Evolutionary conservation across 2,329 filamentous ascomycete genomes (phyloP).

Genomic region (Tolypocladium sp.): DNA sequence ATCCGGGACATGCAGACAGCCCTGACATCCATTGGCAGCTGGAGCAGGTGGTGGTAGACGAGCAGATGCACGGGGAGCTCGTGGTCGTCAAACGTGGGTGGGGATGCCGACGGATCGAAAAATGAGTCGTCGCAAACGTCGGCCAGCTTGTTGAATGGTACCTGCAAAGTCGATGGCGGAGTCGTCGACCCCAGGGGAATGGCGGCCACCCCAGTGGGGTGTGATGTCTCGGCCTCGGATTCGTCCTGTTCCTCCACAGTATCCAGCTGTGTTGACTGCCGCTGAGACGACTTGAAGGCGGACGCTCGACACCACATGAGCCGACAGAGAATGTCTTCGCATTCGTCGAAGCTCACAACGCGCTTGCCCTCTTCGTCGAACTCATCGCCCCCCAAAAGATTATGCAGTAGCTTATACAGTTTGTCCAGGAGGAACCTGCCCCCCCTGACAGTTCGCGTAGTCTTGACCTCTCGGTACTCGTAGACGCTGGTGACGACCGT

Average conservation of each 20-base stretch:
- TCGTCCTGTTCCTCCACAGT: constrained; percentile 53
- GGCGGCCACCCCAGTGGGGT: constrained; percentile 19
- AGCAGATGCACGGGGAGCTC: constrained; percentile 71
- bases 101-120: constrained; percentile 47
- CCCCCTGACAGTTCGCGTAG: constrained; percentile 61
- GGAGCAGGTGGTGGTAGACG: constrained; percentile 66
- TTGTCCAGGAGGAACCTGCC: constrained; percentile 63
- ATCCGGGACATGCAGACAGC: constrained; percentile 83
- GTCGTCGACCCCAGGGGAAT: constrained; percentile 37
- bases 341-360: constrained; percentile 62
- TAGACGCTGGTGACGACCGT: constrained; percentile 79
- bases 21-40: constrained; percentile 72
- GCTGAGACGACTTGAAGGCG: constrained; percentile 18
- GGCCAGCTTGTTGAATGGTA: constrained; percentile 63
- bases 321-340: constrained; percentile 68
- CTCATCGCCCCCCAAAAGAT: constrained; percentile 17
- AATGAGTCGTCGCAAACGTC: constrained; percentile 68
- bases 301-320: constrained; percentile 63
- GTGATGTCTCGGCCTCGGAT: constrained; percentile 24
- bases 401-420: constrained; percentile 53
- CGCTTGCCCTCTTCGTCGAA: constrained; percentile 19
- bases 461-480: constrained; percentile 76
- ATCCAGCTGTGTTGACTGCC: constrained; percentile 27
- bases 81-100: constrained; percentile 69
- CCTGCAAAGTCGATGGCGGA: constrained; percentile 45